phyloP scores from a whole-genome alignment of 192 early-diverging fungal species.

The Backusella psychrophila region DNA sequence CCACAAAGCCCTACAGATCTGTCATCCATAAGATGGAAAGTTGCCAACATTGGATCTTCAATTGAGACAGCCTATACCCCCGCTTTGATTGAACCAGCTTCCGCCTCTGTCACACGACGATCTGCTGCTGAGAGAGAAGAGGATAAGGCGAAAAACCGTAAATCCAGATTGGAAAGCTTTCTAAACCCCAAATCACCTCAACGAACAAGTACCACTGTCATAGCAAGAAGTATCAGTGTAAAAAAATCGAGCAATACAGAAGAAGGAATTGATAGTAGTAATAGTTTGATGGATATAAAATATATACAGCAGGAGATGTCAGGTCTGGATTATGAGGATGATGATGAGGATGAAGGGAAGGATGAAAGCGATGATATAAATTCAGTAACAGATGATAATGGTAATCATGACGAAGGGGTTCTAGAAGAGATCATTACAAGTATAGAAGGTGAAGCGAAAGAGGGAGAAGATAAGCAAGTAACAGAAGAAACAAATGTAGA shows the following conservation, averaged over 20 bases:
- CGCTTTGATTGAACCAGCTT: not conserved
- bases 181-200: not conserved
- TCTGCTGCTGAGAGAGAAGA: not conserved
- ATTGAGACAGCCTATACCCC: conserved; percentile 15
- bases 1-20: not conserved
- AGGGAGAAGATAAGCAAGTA: not conserved
- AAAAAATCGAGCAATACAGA: not conserved
- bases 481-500: not conserved
- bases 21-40: conserved; percentile 14
- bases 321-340: not conserved
- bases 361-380: not conserved
- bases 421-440: not conserved
- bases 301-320: not conserved
- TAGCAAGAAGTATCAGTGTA: not conserved
- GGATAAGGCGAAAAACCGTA: not conserved
- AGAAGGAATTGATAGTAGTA: not conserved
- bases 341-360: not conserved
- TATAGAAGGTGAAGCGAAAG: not conserved
- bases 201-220: not conserved
- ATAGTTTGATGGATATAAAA: not conserved
- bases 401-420: not conserved
- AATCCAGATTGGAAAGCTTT: not conserved
- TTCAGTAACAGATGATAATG: not conserved
- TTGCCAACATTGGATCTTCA: conserved; percentile 10
- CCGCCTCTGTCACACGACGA: not conserved